These are phyloP conservation scores for Rhodotorula sp. DNA, from an alignment of 1,284 basidiomycete species.

Conservation along the genomic window DNA sequence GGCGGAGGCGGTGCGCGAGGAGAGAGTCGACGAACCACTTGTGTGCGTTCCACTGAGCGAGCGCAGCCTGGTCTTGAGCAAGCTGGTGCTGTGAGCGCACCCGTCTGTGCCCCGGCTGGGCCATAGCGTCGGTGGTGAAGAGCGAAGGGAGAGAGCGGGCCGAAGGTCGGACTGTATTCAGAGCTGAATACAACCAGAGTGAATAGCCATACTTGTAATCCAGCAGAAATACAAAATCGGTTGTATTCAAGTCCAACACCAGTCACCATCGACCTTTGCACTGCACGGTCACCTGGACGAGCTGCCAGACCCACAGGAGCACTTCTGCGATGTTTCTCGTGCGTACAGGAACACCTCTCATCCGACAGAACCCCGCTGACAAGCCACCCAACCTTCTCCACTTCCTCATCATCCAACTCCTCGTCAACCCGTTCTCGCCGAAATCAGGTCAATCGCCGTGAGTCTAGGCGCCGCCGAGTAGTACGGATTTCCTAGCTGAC, in stretches of 20 bases:
- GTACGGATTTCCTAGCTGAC: background rate
- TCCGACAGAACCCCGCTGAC: background rate
- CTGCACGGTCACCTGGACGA: background rate
- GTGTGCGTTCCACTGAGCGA: conserved; percentile 34
- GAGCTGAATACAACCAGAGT: background rate
- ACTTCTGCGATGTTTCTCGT: conserved; percentile 27
- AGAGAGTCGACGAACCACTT: conserved; percentile 21
- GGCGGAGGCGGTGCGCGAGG: background rate
- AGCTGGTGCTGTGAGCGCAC: conserved; percentile 4
- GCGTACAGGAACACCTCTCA: background rate
- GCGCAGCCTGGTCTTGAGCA: conserved; percentile 22
- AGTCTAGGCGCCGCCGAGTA: background rate
- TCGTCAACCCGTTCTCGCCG: background rate
- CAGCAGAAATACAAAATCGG: background rate
- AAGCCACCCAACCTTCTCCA: background rate
- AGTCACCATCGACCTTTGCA: background rate
- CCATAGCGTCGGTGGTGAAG: background rate
- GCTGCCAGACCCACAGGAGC: background rate
- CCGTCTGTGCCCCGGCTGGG: conserved; percentile 7
- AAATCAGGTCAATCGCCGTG: conserved; percentile 27
- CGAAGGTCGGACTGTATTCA: background rate
- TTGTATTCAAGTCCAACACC: background rate
- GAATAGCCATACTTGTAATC: background rate
- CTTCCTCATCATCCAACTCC: conserved; percentile 20
- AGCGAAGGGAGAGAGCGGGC: background rate